Evolutionary conservation across 768 basidiomycete genomes (phyloP).

Genomic region (Suillus hirtellus): DNA sequence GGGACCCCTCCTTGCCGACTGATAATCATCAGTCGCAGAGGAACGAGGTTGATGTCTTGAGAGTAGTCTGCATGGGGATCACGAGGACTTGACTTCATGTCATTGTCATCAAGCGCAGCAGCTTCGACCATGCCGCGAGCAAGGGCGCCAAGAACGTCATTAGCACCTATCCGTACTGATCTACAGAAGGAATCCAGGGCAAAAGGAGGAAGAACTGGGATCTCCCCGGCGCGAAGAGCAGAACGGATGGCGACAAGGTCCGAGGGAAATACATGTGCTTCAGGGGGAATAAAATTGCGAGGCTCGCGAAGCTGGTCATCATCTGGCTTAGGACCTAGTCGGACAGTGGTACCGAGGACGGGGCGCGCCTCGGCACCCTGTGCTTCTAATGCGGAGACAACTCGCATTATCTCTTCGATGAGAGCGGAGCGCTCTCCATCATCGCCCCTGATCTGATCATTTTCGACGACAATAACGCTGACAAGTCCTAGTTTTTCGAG

Average conservation of each 20-base stretch:
- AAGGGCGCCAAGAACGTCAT: conserved; percentile 87
- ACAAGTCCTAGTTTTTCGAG: conserved; percentile 95
- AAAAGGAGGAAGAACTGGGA: conserved; percentile 92
- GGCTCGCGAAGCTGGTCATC: conserved; percentile 33
- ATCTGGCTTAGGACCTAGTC: conserved; percentile 74
- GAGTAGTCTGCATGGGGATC: conserved; percentile 41
- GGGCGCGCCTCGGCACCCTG: conserved; percentile 89
- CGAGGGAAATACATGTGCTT: conserved; percentile 76
- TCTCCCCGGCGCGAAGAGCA: conserved; percentile 90
- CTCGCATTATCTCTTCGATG: conserved; percentile 80
- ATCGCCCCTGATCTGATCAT: conserved; percentile 70
- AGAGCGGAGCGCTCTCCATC: conserved; percentile 66
- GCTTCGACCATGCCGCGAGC: conserved; percentile 78
- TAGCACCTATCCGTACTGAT: conserved; percentile 80
- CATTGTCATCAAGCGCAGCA: conserved; percentile 48
- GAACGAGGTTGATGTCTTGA: conserved; percentile 79
- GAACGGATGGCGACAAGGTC: conserved; percentile 86
- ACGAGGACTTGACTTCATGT: conserved; percentile 28
- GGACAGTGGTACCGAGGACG: conserved; percentile 81
- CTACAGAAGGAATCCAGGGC: conserved; percentile 90
- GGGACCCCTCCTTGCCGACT: conserved; percentile 96
- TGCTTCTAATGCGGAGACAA: conserved; percentile 78
- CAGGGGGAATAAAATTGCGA: conserved; percentile 49
- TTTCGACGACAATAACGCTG: conserved; percentile 92
- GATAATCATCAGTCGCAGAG: conserved; percentile 95